Evolutionary conservation across 2,329 filamentous ascomycete species (phyloP), one percentile per base, ranked within the genome.

Genomic region (Whalleya microplaca): DNA sequence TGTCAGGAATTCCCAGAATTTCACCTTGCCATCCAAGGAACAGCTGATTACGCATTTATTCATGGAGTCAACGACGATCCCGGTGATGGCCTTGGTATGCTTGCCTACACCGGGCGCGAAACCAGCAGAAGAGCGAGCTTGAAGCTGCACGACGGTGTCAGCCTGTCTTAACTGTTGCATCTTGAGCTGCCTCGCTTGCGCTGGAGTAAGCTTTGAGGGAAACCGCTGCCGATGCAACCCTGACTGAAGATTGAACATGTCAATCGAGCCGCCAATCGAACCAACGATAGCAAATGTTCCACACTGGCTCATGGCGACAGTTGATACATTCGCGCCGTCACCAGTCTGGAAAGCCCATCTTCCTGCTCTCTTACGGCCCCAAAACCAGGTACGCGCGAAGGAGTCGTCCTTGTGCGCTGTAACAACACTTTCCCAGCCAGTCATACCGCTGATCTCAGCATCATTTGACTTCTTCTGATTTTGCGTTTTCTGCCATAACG

Each of bases 211-310:
- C 44, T 84, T 84, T 8, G 91, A 87, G 0, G 95, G 95, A 72
- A 96, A 99, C 18, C 89, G 86, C 69, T 96, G 92, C 55, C 94
- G 87, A 73, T 96, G 91, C 19, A 88, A 80, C 44, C 95, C 95
- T 44, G 95, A 98, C 72, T 99, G 95, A 56, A 99, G 79, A 71
- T 99, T 99, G 83, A 90, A 98, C 89, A 96, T 94, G 72, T 97
- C 92, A 53, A 99, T 87, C 32, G 86, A 85, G 42, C 95, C 95
- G 40, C 83, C 86, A 27, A 85, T 86, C 1, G 94, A 97, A 1
- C 95, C 95, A 20, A 99, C 82, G 3, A 98, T 76, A 2, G 93
- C 93, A 78, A 99, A 99, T 1, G 91, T 97, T 54, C 95, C 95
- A 68, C 95, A 99, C 1, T 91, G 84, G 51, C 91, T 96, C 58